These are phyloP conservation scores for Aquanectria penicillioides DNA, from an alignment of 2,329 filamentous ascomycete genomes.

Conservation along the genomic window DNA sequence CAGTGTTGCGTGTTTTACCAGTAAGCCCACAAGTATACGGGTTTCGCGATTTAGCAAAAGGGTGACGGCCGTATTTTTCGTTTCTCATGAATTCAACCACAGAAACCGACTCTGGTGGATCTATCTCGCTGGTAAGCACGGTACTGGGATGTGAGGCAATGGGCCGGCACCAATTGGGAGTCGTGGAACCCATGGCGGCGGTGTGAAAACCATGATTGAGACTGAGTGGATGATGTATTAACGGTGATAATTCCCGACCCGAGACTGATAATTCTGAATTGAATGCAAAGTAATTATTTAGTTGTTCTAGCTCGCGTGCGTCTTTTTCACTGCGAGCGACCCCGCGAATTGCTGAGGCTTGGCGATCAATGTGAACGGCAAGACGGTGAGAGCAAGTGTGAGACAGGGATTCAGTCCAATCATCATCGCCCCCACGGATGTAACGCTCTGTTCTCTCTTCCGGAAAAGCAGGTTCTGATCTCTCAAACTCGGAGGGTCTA, in stretches of 20 bases:
- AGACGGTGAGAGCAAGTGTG: neutral
- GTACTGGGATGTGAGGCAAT: neutral
- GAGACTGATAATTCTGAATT: neutral
- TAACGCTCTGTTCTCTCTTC: too few species aligned
- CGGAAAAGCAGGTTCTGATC: neutral
- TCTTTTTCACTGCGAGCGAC: neutral
- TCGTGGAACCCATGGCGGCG: slow-evolving; percentile 69
- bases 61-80: neutral
- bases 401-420: neutral
- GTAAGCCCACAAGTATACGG: slow-evolving; percentile 2
- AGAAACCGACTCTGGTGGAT: slow-evolving; percentile 63
- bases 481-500: neutral
- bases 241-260: neutral
- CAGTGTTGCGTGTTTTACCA: neutral
- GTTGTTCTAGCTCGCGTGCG: neutral
- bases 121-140: slow-evolving; percentile 38
- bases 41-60: neutral
- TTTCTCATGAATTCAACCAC: neutral
- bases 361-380: neutral
- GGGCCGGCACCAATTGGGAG: slow-evolving; percentile 61
- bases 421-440: neutral
- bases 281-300: neutral
- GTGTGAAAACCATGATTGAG: slow-evolving; percentile 63
- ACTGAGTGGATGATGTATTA: too few species aligned
- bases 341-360: slow-evolving; percentile 1